These are phyloP conservation scores for Komagataella populi DNA, from an alignment of 805 yeast species.

Conservation along the genomic window DNA sequence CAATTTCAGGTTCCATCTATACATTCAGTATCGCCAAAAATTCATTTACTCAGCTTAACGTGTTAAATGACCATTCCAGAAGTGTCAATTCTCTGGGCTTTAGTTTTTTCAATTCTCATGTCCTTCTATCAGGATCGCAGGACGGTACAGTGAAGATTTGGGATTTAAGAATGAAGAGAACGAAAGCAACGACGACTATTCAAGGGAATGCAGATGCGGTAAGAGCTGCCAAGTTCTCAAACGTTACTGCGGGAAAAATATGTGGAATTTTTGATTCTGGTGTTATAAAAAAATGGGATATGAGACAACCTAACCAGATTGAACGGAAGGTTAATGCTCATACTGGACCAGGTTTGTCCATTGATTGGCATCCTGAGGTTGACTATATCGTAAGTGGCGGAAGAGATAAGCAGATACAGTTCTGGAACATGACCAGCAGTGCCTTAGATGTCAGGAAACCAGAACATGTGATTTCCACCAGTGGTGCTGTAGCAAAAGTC, in stretches of 20 bases:
- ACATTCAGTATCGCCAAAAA: slow-evolving; percentile 16
- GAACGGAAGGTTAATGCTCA: slow-evolving; percentile 81
- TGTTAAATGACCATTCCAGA: slow-evolving; percentile 26
- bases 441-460: slow-evolving; percentile 33
- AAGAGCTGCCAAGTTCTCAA: slow-evolving; percentile 38
- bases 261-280: slow-evolving; percentile 87
- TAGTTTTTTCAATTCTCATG: slow-evolving; percentile 22
- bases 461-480: slow-evolving; percentile 56
- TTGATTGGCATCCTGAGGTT: slow-evolving; percentile 77
- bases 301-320: slow-evolving; percentile 46
- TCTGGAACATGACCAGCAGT: slow-evolving; percentile 47
- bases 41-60: slow-evolving; percentile 11
- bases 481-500: slow-evolving; percentile 69
- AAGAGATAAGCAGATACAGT: slow-evolving; percentile 69
- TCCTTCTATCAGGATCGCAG: slow-evolving; percentile 54
- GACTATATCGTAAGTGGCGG: slow-evolving; percentile 89
- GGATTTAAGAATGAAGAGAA: slow-evolving; percentile 43
- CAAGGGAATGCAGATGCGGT: slow-evolving; percentile 62
- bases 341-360: slow-evolving; percentile 77
- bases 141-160: slow-evolving; percentile 69
- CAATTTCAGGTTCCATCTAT: slow-evolving; percentile 33
- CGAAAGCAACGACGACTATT: slow-evolving; percentile 35
- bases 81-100: slow-evolving; percentile 32
- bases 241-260: slow-evolving; percentile 38
- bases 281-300: slow-evolving; percentile 72